Conservation (phyloP, 805 yeast species). For the Kluyveromyces siamensis region DNA sequence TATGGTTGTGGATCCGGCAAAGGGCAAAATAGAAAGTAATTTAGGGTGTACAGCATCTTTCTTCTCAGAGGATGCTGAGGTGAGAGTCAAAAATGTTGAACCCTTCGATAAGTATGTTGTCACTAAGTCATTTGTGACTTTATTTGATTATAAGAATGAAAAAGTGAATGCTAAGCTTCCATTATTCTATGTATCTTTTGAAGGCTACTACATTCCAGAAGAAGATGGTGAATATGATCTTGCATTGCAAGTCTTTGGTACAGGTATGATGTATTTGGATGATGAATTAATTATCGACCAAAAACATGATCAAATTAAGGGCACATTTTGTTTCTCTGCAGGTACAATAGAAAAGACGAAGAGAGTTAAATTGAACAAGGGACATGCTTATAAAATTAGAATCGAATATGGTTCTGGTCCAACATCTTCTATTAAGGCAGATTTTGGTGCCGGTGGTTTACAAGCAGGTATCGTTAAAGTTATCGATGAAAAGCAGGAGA, state of each 20-base stretch:
- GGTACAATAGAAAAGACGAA: conserved; percentile 47
- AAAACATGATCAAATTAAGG: conserved; percentile 41
- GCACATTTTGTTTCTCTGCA: conserved; percentile 42
- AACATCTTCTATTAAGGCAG: conserved; percentile 26
- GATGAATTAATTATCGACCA: conserved; percentile 48
- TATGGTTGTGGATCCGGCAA: conserved; percentile 12
- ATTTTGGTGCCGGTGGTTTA: conserved; percentile 31
- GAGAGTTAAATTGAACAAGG: conserved; percentile 32
- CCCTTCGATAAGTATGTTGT: conserved; percentile 23
- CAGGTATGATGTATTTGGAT: conserved; percentile 46
- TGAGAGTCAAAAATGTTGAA: conserved; percentile 8
- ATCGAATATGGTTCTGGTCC: conserved; percentile 45
- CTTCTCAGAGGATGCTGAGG: conserved; percentile 16
- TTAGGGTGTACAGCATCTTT: conserved; percentile 20
- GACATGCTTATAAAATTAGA: conserved; percentile 35
- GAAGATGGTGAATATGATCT: conserved; percentile 40
- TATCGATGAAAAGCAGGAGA: conserved; percentile 25
- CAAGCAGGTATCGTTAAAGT: conserved; percentile 27
- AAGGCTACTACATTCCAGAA: conserved; percentile 38
- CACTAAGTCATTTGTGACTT: conserved; percentile 9
- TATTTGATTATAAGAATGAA: conserved; percentile 26
- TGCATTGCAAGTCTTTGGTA: conserved; percentile 45
- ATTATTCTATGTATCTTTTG: conserved; percentile 37
- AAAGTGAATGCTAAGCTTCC: conserved; percentile 11
- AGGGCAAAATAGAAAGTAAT: conserved; percentile 8